These are phyloP conservation scores for Funneliformis geosporum DNA, from an alignment of 192 early-diverging fungal genomes.

Conservation along the genomic window DNA sequence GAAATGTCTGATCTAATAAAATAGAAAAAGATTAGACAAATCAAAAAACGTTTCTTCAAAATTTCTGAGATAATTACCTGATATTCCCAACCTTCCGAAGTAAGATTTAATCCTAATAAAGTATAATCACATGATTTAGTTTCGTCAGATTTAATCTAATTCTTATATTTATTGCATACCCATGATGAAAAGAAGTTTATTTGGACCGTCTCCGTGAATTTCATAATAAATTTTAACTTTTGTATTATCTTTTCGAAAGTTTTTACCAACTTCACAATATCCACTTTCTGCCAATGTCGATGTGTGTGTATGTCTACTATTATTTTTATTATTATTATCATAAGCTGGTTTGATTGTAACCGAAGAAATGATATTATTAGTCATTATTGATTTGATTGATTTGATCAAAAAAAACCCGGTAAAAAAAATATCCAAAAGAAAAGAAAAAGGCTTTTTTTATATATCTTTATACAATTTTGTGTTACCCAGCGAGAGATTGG, in stretches of 20 bases:
- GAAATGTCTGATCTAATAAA: conserved; percentile 64
- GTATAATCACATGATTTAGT: neutral
- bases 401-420: no score
- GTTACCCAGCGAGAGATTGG: no score
- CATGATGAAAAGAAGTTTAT: conserved; percentile 75
- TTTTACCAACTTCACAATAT: conserved; percentile 42
- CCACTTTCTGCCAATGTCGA: conserved; percentile 38
- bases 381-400: no score
- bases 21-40: neutral
- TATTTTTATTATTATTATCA: no score
- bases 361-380: no score
- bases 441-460: no score
- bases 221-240: conserved; percentile 76
- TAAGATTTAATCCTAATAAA: conserved; percentile 35
- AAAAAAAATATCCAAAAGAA: no score
- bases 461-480: no score
- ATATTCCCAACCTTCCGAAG: conserved; percentile 32
- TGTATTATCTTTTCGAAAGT: conserved; percentile 9
- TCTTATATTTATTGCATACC: conserved; percentile 45
- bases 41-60: neutral
- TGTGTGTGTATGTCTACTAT: neutral
- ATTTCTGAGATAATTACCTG: conserved; percentile 2
- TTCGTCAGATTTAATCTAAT: neutral
- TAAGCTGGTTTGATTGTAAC: no score
- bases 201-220: conserved; percentile 69